Evolutionary conservation across 2,329 filamentous ascomycete genomes (phyloP).

Genomic region (Purpureocillium lavendulum): DNA sequence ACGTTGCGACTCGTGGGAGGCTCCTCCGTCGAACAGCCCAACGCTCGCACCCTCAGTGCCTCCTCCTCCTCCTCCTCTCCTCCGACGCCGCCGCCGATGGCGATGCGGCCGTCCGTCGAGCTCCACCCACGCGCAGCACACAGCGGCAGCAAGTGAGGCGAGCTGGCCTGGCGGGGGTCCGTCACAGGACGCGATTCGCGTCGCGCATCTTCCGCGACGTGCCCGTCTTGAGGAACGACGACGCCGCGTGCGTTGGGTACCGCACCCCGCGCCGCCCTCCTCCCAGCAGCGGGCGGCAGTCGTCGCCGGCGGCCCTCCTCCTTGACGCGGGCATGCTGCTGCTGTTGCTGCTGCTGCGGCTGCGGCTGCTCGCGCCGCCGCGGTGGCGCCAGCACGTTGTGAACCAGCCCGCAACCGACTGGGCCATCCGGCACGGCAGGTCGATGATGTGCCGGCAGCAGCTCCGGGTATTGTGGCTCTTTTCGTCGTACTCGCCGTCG

Average conservation of each 20-base stretch:
- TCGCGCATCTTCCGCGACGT: conserved; percentile 29
- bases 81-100: too few species aligned
- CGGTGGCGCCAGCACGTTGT: conserved; percentile 6
- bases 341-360: conserved; percentile 13
- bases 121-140: too few species aligned
- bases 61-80: too few species aligned
- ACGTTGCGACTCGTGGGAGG: too few species aligned
- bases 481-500: conserved; percentile 24
- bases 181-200: conserved; percentile 23
- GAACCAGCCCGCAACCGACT: conserved; percentile 1
- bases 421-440: background rate
- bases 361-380: conserved; percentile 1
- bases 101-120: too few species aligned
- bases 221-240: conserved; percentile 32
- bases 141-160: too few species aligned
- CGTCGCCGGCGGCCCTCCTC: conserved; percentile 3
- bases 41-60: too few species aligned
- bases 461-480: background rate
- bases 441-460: background rate
- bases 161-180: too few species aligned
- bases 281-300: conserved; percentile 5
- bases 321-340: too few species aligned
- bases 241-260: conserved; percentile 30
- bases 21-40: too few species aligned
- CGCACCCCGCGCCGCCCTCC: background rate